Evolutionary conservation across 192 early-diverging fungal genomes (phyloP).

Genomic region (Coemansia asiatica): DNA sequence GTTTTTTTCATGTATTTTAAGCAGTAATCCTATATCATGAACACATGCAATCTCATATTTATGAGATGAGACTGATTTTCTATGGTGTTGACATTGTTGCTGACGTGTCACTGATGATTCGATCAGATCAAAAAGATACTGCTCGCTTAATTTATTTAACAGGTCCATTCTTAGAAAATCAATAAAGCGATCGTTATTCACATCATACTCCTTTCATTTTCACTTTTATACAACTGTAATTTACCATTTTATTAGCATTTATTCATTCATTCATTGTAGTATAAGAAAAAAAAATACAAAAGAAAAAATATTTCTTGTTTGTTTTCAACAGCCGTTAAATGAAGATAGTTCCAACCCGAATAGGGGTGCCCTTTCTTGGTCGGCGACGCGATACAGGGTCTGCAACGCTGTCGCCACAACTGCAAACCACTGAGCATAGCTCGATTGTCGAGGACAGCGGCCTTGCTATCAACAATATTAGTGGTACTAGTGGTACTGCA

Average conservation of each 20-base stretch:
- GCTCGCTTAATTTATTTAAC: too few relatives aligned
- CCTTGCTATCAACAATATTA: neutral
- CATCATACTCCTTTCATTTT: neutral
- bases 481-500: neutral
- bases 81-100: too few relatives aligned
- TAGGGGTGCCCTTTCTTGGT: conserved; percentile 18
- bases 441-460: neutral
- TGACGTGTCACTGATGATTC: too few relatives aligned
- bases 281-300: neutral
- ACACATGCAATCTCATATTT: too few relatives aligned
- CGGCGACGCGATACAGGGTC: conserved; percentile 9
- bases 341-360: conserved; percentile 17
- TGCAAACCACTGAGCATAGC: neutral
- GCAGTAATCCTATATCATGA: too few relatives aligned
- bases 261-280: neutral
- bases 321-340: neutral
- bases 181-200: neutral
- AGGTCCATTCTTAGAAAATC: too few relatives aligned
- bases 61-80: too few relatives aligned
- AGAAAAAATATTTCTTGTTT: neutral
- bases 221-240: neutral
- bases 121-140: too few relatives aligned
- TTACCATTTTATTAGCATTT: neutral
- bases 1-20: too few relatives aligned
- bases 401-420: neutral